Evolutionary conservation across 768 basidiomycete genomes (phyloP), one percentile per base, ranked within the genome.

Genomic region (Agaricus blazei): DNA sequence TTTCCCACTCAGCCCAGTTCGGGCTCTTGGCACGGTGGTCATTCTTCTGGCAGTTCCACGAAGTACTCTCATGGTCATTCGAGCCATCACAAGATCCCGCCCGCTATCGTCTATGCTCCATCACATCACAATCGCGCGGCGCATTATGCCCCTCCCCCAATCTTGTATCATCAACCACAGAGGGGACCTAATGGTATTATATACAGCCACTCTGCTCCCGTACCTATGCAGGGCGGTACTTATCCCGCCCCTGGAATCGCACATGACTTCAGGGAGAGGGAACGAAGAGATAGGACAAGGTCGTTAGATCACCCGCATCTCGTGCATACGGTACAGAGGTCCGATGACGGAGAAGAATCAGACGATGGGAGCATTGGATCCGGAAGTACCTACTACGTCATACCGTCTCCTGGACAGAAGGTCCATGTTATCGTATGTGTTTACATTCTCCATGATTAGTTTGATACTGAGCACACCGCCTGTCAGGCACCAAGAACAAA

Each of bases 381-480:
- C 4, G 84, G 80, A 23, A 81, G 85, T 64, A 89, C 87, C 3
- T 90, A 88, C 72, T 89, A 88, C 64, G 80, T 88, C 59, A 75
- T 87, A 40, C 86, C 86, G 3, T 75, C 79, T 9, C 79, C 80
- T 9, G 84, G 85, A n/a, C 85, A 87, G 64, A 90, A 88, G 62
- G 79, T 88, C 54, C 86, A 84, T 65, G 77, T 87, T 58, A 76
- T 89, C 62, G 88, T 88, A 70, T 76, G 88, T 78, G 26, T 63
- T 61, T 48, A 48, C 34, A 19, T 48, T 41, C 28, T 43, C 48
- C 56, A 62, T 23, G 52, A 51, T 52, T 50, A 38, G 51, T 45
- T 54, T 61, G 53, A 57, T 59, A 44, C 56, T 62, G 46, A 48
- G 40, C 52, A 34, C 48, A 58, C 51, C 60, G 58, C 58, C 60